Conservation (phyloP, 2,329 filamentous ascomycete genomes). For the Gremmenia infestans region DNA sequence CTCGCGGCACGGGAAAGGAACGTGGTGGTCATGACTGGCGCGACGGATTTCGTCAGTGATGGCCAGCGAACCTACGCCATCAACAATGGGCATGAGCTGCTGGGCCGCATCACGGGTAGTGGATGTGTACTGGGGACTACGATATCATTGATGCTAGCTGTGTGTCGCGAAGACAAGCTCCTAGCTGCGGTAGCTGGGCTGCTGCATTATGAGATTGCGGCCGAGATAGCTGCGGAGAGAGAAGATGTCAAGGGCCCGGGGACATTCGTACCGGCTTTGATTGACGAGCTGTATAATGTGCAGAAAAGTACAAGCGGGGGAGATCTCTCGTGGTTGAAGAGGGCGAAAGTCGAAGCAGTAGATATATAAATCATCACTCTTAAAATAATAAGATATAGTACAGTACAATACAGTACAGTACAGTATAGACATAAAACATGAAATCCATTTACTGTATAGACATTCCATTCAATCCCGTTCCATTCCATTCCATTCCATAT, state of each 20-base stretch:
- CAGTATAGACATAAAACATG: not conserved
- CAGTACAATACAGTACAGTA: not conserved
- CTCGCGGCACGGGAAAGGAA: slow-evolving; percentile 65
- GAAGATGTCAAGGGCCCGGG: slow-evolving; percentile 71
- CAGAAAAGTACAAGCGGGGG: slow-evolving; percentile 44
- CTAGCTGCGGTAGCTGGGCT: slow-evolving; percentile 67
- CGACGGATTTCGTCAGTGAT: slow-evolving; percentile 72
- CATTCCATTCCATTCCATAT: not conserved
- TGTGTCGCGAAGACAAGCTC: slow-evolving; percentile 58
- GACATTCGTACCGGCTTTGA: slow-evolving; percentile 77
- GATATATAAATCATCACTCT: slow-evolving; percentile 3
- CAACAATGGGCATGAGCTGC: slow-evolving; percentile 68
- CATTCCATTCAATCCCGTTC: too few relatives aligned
- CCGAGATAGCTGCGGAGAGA: slow-evolving; percentile 58
- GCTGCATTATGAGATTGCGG: slow-evolving; percentile 70
- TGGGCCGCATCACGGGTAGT: slow-evolving; percentile 69
- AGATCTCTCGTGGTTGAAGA: slow-evolving; percentile 47
- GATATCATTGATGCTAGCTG: slow-evolving; percentile 69
- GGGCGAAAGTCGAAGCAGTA: slow-evolving; percentile 44
- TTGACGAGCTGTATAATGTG: slow-evolving; percentile 62
- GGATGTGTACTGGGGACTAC: slow-evolving; percentile 84
- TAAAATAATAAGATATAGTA: not conserved
- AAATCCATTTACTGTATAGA: not conserved
- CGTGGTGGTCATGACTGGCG: slow-evolving; percentile 78
- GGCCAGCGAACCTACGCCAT: slow-evolving; percentile 63